Evolutionary conservation across 768 basidiomycete genomes (phyloP).

Genomic region (Trametes meyenii): DNA sequence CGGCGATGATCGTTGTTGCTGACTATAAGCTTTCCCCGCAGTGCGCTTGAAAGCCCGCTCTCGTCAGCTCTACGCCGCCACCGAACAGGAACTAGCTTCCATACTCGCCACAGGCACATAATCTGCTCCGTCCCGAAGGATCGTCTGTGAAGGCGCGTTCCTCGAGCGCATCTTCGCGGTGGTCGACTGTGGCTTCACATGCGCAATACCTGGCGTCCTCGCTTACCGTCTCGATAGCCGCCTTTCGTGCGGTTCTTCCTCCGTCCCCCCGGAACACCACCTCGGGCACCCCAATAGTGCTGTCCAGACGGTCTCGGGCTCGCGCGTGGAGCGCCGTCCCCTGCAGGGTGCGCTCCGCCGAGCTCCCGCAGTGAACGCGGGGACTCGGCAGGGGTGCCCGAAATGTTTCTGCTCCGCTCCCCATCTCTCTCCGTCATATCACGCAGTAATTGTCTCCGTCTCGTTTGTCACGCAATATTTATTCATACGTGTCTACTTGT

Average conservation of each 20-base stretch:
- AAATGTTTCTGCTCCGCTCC: background rate
- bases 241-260: background rate
- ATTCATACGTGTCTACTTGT: background rate
- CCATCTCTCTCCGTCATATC: background rate
- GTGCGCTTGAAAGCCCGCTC: slow-evolving; percentile 91
- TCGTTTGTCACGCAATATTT: background rate
- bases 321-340: background rate
- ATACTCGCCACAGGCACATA: slow-evolving; percentile 51
- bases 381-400: background rate
- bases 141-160: background rate
- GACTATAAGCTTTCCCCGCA: slow-evolving; percentile 33
- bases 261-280: background rate
- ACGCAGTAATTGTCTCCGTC: background rate
- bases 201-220: background rate
- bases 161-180: background rate
- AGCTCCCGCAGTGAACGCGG: background rate
- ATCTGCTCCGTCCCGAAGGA: background rate
- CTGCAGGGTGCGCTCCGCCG: background rate
- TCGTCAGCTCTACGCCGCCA: slow-evolving; percentile 80
- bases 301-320: background rate
- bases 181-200: background rate
- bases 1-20: slow-evolving; percentile 16
- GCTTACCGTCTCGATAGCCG: background rate
- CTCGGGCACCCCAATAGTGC: background rate
- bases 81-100: slow-evolving; percentile 81